A percentile compares a stretch with the other conserved stretches of the same genome.
Evolutionary conservation across 2,329 filamentous ascomycete genomes (phyloP).

Genomic region (Alternaria arborescens): DNA sequence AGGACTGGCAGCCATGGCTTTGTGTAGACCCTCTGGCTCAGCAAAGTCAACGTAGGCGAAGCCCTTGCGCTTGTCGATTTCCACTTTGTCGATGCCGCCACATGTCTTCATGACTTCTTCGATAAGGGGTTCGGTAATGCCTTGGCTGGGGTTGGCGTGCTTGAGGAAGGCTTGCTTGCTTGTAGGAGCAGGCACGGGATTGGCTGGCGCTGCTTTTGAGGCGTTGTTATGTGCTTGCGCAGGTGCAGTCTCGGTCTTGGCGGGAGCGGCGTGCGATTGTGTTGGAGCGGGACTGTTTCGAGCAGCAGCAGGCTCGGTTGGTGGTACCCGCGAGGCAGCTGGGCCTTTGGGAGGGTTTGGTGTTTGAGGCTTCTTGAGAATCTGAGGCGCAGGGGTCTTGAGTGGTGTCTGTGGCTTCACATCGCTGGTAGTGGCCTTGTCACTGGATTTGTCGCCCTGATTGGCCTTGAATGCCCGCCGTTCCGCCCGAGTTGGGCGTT

Average conservation of each 20-base stretch:
- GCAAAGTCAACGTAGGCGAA: slow-evolving; percentile 93
- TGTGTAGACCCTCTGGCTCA: slow-evolving; percentile 74
- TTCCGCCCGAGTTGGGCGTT: slow-evolving; percentile 50
- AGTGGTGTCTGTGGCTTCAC: slow-evolving; percentile 34
- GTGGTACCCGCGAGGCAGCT: slow-evolving; percentile 38
- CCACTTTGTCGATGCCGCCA: slow-evolving; percentile 78
- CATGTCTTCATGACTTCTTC: slow-evolving; percentile 77
- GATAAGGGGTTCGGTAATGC: slow-evolving; percentile 83
- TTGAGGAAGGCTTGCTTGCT: slow-evolving; percentile 65
- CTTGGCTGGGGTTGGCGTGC: slow-evolving; percentile 81
- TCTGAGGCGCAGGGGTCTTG: slow-evolving; percentile 46
- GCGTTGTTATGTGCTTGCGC: slow-evolving; percentile 10
- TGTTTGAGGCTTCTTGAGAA: slow-evolving; percentile 52
- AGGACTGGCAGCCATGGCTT: slow-evolving; percentile 82
- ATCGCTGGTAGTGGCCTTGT: slow-evolving; percentile 32
- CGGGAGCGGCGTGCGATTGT: slow-evolving; percentile 26
- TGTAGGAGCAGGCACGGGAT: slow-evolving; percentile 41
- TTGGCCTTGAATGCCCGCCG: slow-evolving; percentile 51
- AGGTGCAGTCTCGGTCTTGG: slow-evolving; percentile 25
- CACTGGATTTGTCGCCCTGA: slow-evolving; percentile 44
- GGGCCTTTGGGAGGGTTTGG: slow-evolving; percentile 42
- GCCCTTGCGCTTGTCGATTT: slow-evolving; percentile 93
- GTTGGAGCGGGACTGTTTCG: slow-evolving; percentile 26
- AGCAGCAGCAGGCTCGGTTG: slow-evolving; percentile 41
- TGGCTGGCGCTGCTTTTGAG: slow-evolving; percentile 22